Base-by-base conservation (phyloP, 139 green algal genomes). In the Micractinium conductrix region DNA sequence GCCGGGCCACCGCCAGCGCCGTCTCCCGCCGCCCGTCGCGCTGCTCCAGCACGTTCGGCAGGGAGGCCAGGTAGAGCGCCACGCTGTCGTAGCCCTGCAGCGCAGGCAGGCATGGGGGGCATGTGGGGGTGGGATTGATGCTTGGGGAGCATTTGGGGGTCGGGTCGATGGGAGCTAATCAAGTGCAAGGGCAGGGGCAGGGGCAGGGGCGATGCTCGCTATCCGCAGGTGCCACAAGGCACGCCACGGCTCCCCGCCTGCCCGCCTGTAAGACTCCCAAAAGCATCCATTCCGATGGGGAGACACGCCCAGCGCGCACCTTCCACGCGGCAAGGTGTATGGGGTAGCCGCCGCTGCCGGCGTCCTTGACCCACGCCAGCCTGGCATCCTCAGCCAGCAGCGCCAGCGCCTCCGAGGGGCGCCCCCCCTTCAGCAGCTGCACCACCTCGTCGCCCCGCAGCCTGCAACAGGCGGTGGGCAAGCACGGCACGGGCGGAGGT, bases 331-430 rank as follows among this genome's bases (percentile, higher is more conserved):
- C 88, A 37, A 87, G 75, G 65, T 91, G 88, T 14, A 85, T 48
- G 22, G 88, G 83, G 71, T 90, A 91, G n/a, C 86, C 88, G 5
- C 88, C 88, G 43, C 35, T 81, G 17, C 62, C n/a, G 16, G 76
- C 40, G 73, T 91, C 88, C 22, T 86, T 83, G 37, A 89, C 53
- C 88, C 88, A 91, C 0, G 62, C 83, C 8, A 90, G 55, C 65
- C 48, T 48, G n/a, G 72, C 74, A 22, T 83, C 45, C 14, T 76
- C 74, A 45, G 55, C 28, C 37, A 85, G 65, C 88, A 84, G 45
- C 37, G 53, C 9, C n/a, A 89, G 43, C 37, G 82, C 85, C 30
- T 73, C 78, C 38, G 71, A 48, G 33, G 81, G 70, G 38, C 85
- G 50, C 2, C 55, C 48, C 10, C 30, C 16, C 35, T 68, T 43